Percentiles rank a stretch among this genome's conserved stretches.
Conservation (phyloP, 1,284 basidiomycete species). For the Ustilago lituana region DNA sequence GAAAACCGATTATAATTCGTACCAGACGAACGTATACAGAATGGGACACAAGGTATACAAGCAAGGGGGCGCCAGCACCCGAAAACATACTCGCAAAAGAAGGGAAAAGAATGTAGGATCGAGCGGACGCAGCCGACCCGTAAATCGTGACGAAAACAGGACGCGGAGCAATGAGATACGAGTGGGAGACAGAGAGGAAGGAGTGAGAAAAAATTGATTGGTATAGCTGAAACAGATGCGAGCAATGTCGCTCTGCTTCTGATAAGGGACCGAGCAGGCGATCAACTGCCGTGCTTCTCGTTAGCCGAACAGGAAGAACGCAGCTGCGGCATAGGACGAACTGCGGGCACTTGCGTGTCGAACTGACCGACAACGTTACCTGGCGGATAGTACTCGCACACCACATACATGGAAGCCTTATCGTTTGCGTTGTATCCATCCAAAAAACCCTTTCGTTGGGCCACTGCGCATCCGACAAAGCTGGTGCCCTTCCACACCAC, state of each 20-base stretch:
- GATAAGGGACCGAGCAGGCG: no score
- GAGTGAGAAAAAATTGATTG: background rate
- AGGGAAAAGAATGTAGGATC: background rate
- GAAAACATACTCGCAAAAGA: background rate
- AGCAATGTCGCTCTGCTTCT: no score
- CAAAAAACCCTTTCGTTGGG: constrained; percentile 32
- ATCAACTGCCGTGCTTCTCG: constrained; percentile 30
- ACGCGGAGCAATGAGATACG: background rate
- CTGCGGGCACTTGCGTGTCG: constrained; percentile 18
- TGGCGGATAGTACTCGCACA: constrained; percentile 46
- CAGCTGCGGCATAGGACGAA: constrained; percentile 17
- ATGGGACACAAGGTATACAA: background rate
- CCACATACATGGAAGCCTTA: constrained; percentile 26
- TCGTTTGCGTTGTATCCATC: constrained; percentile 7
- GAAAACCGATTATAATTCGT: no score
- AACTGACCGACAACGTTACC: constrained; percentile 32
- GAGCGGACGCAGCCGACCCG: background rate
- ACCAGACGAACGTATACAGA: background rate
- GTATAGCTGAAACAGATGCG: no score
- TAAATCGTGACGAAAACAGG: background rate
- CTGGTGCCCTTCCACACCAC: constrained; percentile 39
- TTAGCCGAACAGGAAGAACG: constrained; percentile 42
- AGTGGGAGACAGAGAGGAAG: background rate
- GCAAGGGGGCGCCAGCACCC: background rate
- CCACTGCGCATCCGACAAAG: constrained; percentile 30